Conservation (phyloP, 371 early-diverging fungal genomes). For the Chytridiales sp. region DNA sequence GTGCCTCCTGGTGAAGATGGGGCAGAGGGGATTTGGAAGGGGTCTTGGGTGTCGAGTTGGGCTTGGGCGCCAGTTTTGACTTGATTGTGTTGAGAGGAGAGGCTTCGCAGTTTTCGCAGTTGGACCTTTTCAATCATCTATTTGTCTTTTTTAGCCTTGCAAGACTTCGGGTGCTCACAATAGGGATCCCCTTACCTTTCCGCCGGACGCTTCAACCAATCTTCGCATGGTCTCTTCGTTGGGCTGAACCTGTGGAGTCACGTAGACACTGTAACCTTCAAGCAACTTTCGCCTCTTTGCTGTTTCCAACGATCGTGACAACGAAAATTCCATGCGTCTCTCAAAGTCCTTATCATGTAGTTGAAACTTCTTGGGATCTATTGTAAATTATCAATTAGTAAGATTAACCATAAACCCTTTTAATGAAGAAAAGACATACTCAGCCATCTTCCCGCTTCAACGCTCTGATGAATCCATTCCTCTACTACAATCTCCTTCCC, state of each 20-base stretch:
- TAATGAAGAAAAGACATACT: conserved; percentile 12
- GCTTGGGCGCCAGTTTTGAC: neutral
- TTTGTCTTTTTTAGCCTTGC: neutral
- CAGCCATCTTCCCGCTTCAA: conserved; percentile 14
- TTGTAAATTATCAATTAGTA: neutral
- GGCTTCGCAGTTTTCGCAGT: neutral
- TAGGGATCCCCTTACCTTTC: conserved; percentile 18
- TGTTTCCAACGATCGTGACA: too few relatives aligned
- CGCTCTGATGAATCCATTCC: conserved; percentile 24
- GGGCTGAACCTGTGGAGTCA: conserved; percentile 24
- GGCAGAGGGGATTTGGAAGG: neutral
- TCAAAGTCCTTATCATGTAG: conserved; percentile 19
- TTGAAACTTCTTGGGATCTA: conserved; percentile 17
- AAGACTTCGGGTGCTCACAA: too few relatives aligned
- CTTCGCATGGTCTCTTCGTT: conserved; percentile 12
- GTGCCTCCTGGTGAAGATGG: too few relatives aligned
- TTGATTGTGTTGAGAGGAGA: neutral
- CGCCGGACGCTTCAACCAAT: conserved; percentile 29
- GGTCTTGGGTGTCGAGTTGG: neutral
- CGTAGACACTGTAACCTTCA: conserved; percentile 22
- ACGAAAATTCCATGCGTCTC: too few relatives aligned
- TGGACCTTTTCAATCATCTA: conserved; percentile 5
- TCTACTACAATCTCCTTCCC: conserved; percentile 20
- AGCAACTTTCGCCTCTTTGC: conserved; percentile 11
- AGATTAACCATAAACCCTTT: neutral